These are phyloP conservation scores for Acer campestre DNA, from an alignment of 345 rosid species.

Conservation along the genomic window DNA sequence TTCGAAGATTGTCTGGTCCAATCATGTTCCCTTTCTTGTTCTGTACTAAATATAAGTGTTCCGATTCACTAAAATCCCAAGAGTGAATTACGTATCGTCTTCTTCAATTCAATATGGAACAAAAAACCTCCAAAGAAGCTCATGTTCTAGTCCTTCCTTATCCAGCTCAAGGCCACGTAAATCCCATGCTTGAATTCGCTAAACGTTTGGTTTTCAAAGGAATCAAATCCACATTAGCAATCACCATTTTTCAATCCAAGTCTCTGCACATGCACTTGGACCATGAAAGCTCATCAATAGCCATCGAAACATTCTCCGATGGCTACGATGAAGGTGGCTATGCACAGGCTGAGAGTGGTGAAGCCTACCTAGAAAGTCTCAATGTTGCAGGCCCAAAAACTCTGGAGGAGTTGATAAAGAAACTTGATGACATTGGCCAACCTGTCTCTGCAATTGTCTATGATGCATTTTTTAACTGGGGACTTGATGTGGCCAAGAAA, in stretches of 20 bases:
- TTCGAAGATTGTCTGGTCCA: too few relatives aligned
- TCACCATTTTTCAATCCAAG: constrained; percentile 1
- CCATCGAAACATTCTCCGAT: constrained; percentile 24
- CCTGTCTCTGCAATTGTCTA: constrained; percentile 31
- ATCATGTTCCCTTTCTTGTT: too few relatives aligned
- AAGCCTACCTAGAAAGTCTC: constrained; percentile 17
- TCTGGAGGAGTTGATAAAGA: constrained; percentile 18
- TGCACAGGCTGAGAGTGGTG: constrained; percentile 7
- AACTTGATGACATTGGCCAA: constrained; percentile 1
- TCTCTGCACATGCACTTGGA: constrained; percentile 12
- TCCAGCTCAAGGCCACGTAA: constrained; percentile 25
- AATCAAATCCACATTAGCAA: constrained; percentile 5
- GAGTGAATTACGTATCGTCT: background rate
- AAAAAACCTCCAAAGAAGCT: background rate
- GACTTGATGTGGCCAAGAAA: constrained; percentile 35
- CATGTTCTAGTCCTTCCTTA: constrained; percentile 19
- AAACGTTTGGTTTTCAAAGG: constrained; percentile 20
- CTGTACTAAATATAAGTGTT: too few relatives aligned
- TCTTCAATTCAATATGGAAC: background rate
- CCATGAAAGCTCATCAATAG: background rate
- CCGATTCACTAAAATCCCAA: too few relatives aligned
- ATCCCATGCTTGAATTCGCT: constrained; percentile 24
- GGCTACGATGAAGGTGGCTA: constrained; percentile 30
- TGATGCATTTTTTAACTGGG: constrained; percentile 31
- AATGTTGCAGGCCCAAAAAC: constrained; percentile 20